Evolutionary conservation across 2,329 filamentous ascomycete species (phyloP).

Genomic region (Arthroderma uncinatum): DNA sequence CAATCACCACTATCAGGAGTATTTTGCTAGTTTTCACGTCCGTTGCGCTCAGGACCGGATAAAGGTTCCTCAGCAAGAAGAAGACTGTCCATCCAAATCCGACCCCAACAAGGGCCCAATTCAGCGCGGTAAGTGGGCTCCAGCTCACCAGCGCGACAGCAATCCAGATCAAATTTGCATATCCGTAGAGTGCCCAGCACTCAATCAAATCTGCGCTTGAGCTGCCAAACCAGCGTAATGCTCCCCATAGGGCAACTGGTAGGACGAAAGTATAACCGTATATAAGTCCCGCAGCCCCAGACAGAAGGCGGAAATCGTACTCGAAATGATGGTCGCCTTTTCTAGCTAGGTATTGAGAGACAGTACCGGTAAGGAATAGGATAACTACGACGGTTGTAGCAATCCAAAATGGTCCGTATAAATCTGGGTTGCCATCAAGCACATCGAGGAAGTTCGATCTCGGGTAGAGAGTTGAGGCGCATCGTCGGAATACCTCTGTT

Average conservation of each 20-base stretch:
- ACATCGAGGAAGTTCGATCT: constrained; percentile 93
- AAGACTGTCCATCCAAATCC: constrained; percentile 73
- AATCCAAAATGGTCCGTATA: constrained; percentile 98
- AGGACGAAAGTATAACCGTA: constrained; percentile 92
- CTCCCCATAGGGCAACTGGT: constrained; percentile 73
- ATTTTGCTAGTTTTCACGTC: constrained; percentile 86
- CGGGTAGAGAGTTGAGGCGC: constrained; percentile 79
- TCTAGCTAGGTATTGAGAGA: constrained; percentile 73
- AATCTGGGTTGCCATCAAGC: constrained; percentile 87
- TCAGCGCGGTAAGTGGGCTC: constrained; percentile 74
- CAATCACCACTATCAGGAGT: constrained; percentile 70
- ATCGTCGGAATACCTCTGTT: constrained; percentile 72
- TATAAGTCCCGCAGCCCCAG: constrained; percentile 79
- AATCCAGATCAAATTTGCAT: constrained; percentile 95
- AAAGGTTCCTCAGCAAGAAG: constrained; percentile 76
- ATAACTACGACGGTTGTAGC: constrained; percentile 95
- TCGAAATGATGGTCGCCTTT: constrained; percentile 60
- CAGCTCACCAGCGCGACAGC: constrained; percentile 84
- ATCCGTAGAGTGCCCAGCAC: constrained; percentile 91
- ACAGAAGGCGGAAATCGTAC: constrained; percentile 84
- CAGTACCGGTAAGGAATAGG: constrained; percentile 86
- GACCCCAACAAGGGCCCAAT: constrained; percentile 85
- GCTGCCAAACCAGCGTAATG: constrained; percentile 83
- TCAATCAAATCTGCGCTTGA: constrained; percentile 88
- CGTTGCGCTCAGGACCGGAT: constrained; percentile 83